phyloP scores from a whole-genome alignment of 2,329 filamentous ascomycete species.

The Xylariaceae sp. region DNA sequence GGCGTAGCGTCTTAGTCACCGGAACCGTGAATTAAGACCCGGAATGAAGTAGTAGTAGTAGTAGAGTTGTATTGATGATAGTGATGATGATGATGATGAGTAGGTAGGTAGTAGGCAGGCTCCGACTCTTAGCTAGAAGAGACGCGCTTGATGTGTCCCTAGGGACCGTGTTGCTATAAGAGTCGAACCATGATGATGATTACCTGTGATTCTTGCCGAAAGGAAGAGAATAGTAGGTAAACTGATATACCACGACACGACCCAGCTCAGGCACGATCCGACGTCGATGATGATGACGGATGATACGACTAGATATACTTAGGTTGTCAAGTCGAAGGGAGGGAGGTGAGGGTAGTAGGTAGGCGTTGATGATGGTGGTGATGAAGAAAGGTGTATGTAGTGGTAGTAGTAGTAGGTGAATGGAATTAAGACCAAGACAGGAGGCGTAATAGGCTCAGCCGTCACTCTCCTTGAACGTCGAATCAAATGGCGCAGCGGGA shows the following conservation, averaged over 20 bases:
- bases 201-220: slow-evolving; percentile 3
- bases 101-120: slow-evolving; percentile 17
- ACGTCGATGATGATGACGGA: slow-evolving; percentile 7
- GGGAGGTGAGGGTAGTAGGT: background rate
- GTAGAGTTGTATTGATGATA: slow-evolving; percentile 13
- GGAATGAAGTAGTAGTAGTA: slow-evolving; percentile 2
- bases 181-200: slow-evolving; percentile 26
- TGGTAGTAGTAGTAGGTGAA: slow-evolving; percentile 1
- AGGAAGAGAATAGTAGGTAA: slow-evolving; percentile 9
- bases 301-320: background rate
- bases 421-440: slow-evolving; percentile 10
- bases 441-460: slow-evolving; percentile 27
- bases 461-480: slow-evolving; percentile 25
- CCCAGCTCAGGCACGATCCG: slow-evolving; percentile 2
- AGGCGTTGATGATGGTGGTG: background rate
- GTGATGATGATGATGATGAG: background rate
- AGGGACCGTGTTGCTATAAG: slow-evolving; percentile 40
- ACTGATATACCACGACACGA: background rate
- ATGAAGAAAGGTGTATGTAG: slow-evolving; percentile 1
- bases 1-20: slow-evolving; percentile 3
- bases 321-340: background rate
- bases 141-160: slow-evolving; percentile 33
- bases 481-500: slow-evolving; percentile 21
- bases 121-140: slow-evolving; percentile 26
- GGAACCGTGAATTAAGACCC: slow-evolving; percentile 3